phyloP scores from a whole-genome alignment of 208 protist genomes.

The Trypanosoma mega region DNA sequence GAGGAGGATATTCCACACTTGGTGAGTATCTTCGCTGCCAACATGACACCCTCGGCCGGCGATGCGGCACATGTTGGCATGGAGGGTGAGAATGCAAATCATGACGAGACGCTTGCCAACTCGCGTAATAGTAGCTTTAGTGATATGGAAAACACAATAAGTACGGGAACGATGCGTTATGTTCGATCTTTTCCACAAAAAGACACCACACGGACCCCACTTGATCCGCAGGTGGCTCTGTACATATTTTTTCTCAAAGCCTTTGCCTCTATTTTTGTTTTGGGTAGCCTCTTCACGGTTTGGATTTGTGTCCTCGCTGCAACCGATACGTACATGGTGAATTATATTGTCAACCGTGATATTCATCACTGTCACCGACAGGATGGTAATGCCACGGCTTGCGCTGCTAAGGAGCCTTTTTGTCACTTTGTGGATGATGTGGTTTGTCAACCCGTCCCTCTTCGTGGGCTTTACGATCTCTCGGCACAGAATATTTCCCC shows the following conservation, averaged over 20 bases:
- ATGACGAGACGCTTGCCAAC: no score
- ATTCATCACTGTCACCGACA: slow-evolving; percentile 43
- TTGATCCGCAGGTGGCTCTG: slow-evolving; percentile 76
- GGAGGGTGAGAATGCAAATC: not conserved
- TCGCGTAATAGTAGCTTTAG: not conserved
- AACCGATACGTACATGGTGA: slow-evolving; percentile 43
- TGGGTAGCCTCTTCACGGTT: slow-evolving; percentile 55
- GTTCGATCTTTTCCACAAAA: not conserved
- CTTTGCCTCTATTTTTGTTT: slow-evolving; percentile 58
- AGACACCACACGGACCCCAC: slow-evolving; percentile 37
- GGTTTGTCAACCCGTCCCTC: slow-evolving; percentile 49
- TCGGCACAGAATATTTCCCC: slow-evolving; percentile 73
- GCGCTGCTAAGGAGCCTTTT: slow-evolving; percentile 47
- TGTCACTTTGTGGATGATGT: slow-evolving; percentile 43
- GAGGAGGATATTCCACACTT: slow-evolving; percentile 67
- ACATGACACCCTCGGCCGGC: not conserved
- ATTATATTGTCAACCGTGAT: slow-evolving; percentile 46
- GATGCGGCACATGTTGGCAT: not conserved
- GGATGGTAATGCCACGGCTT: slow-evolving; percentile 49
- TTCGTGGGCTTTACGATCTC: slow-evolving; percentile 80
- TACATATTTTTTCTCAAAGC: slow-evolving; percentile 82
- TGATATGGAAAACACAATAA: not conserved
- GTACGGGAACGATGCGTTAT: not conserved
- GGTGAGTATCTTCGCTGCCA: slow-evolving; percentile 35
- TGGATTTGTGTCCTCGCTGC: slow-evolving; percentile 70